Evolutionary conservation across 1,139 yeast genomes (phyloP).

Genomic region (Yamadazyma mexicana): DNA sequence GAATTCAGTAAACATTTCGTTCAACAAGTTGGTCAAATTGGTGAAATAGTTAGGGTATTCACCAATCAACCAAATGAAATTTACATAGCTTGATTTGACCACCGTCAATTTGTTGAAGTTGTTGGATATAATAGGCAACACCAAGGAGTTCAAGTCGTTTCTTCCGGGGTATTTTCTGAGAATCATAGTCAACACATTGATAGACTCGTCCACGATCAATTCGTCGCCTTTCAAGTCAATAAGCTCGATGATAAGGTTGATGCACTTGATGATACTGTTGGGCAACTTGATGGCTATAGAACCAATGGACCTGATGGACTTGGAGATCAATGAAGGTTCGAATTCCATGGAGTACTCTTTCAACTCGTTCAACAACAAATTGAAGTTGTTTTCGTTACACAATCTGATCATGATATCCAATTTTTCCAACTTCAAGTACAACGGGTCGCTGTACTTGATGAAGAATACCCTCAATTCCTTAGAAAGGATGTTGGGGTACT

Average conservation of each 20-base stretch:
- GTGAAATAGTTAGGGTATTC: slow-evolving; percentile 81
- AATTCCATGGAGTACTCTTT: slow-evolving; percentile 94
- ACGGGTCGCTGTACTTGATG: slow-evolving; percentile 91
- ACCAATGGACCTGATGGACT: slow-evolving; percentile 82
- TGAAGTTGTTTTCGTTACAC: slow-evolving; percentile 69
- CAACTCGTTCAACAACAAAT: slow-evolving; percentile 75
- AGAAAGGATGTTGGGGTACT: slow-evolving; percentile 76
- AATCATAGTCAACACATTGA: slow-evolving; percentile 74
- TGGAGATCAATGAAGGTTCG: slow-evolving; percentile 83
- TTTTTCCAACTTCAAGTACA: slow-evolving; percentile 89
- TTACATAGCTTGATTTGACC: slow-evolving; percentile 31
- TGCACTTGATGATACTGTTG: slow-evolving; percentile 63
- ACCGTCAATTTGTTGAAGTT: slow-evolving; percentile 60
- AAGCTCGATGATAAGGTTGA: slow-evolving; percentile 72
- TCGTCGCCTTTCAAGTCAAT: slow-evolving; percentile 75
- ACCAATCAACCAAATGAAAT: slow-evolving; percentile 89
- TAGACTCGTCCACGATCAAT: slow-evolving; percentile 76
- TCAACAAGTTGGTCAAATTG: slow-evolving; percentile 40
- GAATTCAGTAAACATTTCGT: slow-evolving; percentile 59
- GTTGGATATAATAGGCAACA: slow-evolving; percentile 69
- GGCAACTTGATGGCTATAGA: slow-evolving; percentile 83
- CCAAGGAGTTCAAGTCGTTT: slow-evolving; percentile 58
- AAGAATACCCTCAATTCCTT: slow-evolving; percentile 88
- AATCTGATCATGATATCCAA: slow-evolving; percentile 86
- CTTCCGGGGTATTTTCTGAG: slow-evolving; percentile 74